Base-by-base conservation (phyloP, 2,329 filamentous ascomycete species). In the Clonostachys chloroleuca region DNA sequence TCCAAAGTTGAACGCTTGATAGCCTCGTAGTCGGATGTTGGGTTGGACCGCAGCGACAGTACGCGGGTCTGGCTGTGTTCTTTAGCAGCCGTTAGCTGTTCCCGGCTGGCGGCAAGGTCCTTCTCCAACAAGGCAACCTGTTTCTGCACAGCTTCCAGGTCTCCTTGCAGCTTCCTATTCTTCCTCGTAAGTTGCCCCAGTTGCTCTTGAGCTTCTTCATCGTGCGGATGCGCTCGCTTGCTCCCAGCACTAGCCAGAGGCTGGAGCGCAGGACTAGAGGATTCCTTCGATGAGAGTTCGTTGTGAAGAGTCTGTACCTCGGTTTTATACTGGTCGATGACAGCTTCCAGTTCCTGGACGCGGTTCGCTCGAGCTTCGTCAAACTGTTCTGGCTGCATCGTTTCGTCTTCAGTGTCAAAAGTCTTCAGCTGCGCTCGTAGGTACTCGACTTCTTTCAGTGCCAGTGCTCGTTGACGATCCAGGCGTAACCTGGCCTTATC, bases 381-480 rank as follows among this genome's bases (percentile, higher is more conserved):
- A 46, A 87, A 86, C 40, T 81, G 83, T 34, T 90, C 88, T 0
- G 89, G 83, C 47, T 92, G 84, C 69, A 96, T 87, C 1, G 92
- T 92, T 46, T 83, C 81, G 58, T 97, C 92, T 65, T 99, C 94
- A 1, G 83, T 80, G 58, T 97, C 89, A 50, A 95, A 87, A 0
- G 88, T 86, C 67, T 92, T 92, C 47, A 97, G 77, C 65, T 99
- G 94, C 1, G 90, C 92, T 18, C 94, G 87, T 7, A 99, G 78
- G 62, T 95, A 96, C 55, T 96, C 92, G 1, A 94, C 89, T 63
- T 99, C 95, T 61, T 96, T 96, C 20, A 90, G 77, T 0, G 92
- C 90, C 8, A 99, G 77, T 1, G 79, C 81, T 49, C 89, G 87
- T 62, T 97, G 92, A 49, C 94, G 80, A 57, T 99, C 92, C 0